Percentiles rank a stretch among this genome's conserved stretches.
phyloP scores from a whole-genome alignment of 78 protist species.

The Guillardia theta region DNA sequence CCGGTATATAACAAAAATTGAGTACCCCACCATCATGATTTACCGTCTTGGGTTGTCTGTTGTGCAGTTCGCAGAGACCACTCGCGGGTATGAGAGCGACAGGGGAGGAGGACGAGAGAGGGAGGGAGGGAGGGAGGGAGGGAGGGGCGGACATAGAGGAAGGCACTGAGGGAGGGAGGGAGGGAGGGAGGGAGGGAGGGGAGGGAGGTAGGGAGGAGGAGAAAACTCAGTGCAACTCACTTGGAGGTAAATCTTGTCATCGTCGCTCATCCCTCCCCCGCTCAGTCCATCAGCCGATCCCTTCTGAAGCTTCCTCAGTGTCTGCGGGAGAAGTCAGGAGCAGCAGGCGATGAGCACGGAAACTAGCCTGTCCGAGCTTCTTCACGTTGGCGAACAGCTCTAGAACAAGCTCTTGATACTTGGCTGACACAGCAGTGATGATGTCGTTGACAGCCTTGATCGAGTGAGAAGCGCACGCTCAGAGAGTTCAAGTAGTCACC shows the following conservation, averaged over 20 bases:
- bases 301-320: not conserved
- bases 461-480: no score
- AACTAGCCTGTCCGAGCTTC: not conserved
- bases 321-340: not conserved
- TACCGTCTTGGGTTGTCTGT: no score
- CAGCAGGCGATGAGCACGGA: not conserved
- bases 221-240: not conserved
- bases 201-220: not conserved
- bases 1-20: no score
- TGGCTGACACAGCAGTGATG: no score
- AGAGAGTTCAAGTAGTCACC: no score
- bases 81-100: no score
- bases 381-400: not conserved
- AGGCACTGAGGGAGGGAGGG: not conserved
- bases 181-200: not conserved
- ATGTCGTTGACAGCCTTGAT: no score
- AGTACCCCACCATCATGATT: no score
- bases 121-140: not conserved
- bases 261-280: not conserved
- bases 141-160: not conserved
- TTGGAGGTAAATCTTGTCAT: not conserved
- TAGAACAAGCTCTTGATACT: not conserved
- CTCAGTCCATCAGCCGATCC: not conserved
- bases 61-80: no score
- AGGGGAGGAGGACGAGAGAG: not conserved